Conservation (phyloP, 495 filamentous ascomycete genomes). For the Acidomyces sp. region DNA sequence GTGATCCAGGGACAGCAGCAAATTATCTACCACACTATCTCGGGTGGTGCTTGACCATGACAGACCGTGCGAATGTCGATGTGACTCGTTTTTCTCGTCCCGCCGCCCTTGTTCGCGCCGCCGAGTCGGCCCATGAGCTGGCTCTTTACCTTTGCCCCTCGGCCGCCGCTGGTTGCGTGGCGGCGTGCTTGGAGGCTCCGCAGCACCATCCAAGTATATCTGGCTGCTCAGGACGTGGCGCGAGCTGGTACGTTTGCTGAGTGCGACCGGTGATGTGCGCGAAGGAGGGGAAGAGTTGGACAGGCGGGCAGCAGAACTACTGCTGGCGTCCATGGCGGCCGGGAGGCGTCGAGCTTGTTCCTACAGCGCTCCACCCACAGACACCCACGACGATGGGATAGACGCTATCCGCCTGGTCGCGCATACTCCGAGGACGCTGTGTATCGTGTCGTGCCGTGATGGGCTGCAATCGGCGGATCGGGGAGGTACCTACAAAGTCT, state of each 20-base stretch:
- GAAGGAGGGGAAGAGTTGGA: too few relatives aligned
- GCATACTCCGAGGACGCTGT: too few relatives aligned
- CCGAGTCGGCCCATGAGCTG: background rate
- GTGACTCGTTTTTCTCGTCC: background rate
- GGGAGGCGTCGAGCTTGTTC: too few relatives aligned
- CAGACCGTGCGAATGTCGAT: slow-evolving; percentile 15
- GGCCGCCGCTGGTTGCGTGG: slow-evolving; percentile 6
- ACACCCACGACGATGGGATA: too few relatives aligned
- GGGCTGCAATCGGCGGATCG: too few relatives aligned
- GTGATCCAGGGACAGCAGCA: slow-evolving; percentile 75
- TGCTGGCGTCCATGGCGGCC: too few relatives aligned
- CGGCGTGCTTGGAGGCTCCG: slow-evolving; percentile 5
- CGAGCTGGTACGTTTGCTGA: slow-evolving; percentile 13
- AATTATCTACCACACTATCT: slow-evolving; percentile 46
- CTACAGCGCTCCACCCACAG: too few relatives aligned
- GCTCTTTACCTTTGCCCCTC: slow-evolving; percentile 12
- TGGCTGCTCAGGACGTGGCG: slow-evolving; percentile 12
- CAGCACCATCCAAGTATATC: slow-evolving; percentile 1
- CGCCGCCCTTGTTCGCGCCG: slow-evolving; percentile 1
- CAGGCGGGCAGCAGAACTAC: too few relatives aligned
- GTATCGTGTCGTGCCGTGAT: too few relatives aligned
- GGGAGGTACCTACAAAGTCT: too few relatives aligned
- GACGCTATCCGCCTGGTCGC: too few relatives aligned
- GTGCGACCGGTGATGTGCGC: too few relatives aligned
- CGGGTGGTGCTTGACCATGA: slow-evolving; percentile 19